phyloP scores from a whole-genome alignment of 2,329 filamentous ascomycete species.

The Fusarium sp. region DNA sequence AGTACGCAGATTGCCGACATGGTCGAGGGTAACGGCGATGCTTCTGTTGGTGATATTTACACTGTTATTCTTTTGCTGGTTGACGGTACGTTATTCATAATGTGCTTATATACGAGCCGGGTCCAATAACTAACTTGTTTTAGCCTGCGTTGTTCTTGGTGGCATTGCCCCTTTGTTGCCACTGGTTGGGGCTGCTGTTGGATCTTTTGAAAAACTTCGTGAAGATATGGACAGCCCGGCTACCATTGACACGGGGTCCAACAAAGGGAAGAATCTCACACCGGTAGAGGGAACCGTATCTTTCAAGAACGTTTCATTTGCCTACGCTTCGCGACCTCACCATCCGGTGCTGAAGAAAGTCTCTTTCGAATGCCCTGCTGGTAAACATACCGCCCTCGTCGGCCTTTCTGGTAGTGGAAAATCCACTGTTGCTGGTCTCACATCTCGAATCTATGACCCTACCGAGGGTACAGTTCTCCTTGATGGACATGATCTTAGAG shows the following conservation, averaged over 20 bases:
- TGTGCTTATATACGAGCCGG: not conserved
- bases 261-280: slow-evolving; percentile 56
- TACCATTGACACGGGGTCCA: slow-evolving; percentile 57
- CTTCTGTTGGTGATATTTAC: slow-evolving; percentile 64
- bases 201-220: slow-evolving; percentile 68
- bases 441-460: slow-evolving; percentile 69
- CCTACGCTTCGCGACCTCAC: slow-evolving; percentile 59
- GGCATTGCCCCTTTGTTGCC: slow-evolving; percentile 72
- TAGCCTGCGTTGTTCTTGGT: slow-evolving; percentile 70
- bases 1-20: slow-evolving; percentile 62
- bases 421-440: slow-evolving; percentile 66
- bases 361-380: slow-evolving; percentile 61
- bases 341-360: slow-evolving; percentile 57
- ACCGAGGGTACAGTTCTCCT: slow-evolving; percentile 60
- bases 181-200: slow-evolving; percentile 68
- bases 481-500: slow-evolving; percentile 61
- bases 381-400: slow-evolving; percentile 67
- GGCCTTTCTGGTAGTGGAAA: slow-evolving; percentile 70
- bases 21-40: slow-evolving; percentile 50
- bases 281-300: slow-evolving; percentile 54
- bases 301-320: slow-evolving; percentile 59
- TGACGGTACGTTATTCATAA: slow-evolving; percentile 58
- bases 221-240: slow-evolving; percentile 67
- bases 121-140: slow-evolving; percentile 25
- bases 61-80: slow-evolving; percentile 74